A percentile compares a stretch with the other conserved stretches of the same genome.
phyloP scores from a whole-genome alignment of 768 basidiomycete species.

The Amanita rubescens region DNA sequence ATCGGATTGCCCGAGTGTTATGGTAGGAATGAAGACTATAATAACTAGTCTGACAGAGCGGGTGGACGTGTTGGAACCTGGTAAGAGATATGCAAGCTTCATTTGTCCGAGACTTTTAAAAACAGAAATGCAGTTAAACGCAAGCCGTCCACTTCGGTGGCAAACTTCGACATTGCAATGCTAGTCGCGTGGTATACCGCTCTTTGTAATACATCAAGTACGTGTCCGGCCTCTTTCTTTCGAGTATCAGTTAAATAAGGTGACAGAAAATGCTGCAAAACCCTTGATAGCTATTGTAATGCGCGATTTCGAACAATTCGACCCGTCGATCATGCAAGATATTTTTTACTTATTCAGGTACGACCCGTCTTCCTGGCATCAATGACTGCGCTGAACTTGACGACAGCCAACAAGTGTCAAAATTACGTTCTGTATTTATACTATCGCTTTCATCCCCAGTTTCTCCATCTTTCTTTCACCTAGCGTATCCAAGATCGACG shows the following conservation, averaged over 20 bases:
- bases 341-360: constrained; percentile 69
- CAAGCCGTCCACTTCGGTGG: constrained; percentile 43
- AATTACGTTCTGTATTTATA: constrained; percentile 59
- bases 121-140: constrained; percentile 30
- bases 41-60: constrained; percentile 45
- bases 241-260: neutral
- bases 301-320: constrained; percentile 73
- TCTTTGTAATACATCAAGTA: constrained; percentile 31
- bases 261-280: constrained; percentile 5
- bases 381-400: neutral
- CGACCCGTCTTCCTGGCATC: neutral
- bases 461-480: constrained; percentile 49
- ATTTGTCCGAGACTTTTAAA: neutral
- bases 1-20: constrained; percentile 46
- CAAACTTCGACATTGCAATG: constrained; percentile 53
- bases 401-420: constrained; percentile 42
- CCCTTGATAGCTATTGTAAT: constrained; percentile 50
- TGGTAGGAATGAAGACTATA: constrained; percentile 46
- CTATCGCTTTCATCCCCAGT: constrained; percentile 52
- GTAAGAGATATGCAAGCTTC: constrained; percentile 12
- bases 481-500: constrained; percentile 51
- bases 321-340: constrained; percentile 55
- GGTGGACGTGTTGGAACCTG: constrained; percentile 17
- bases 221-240: neutral
- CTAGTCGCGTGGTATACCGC: constrained; percentile 55